Percentiles rank a stretch among this genome's conserved stretches.
Conservation (phyloP, 345 rosid genomes). For the Ricinus communis region DNA sequence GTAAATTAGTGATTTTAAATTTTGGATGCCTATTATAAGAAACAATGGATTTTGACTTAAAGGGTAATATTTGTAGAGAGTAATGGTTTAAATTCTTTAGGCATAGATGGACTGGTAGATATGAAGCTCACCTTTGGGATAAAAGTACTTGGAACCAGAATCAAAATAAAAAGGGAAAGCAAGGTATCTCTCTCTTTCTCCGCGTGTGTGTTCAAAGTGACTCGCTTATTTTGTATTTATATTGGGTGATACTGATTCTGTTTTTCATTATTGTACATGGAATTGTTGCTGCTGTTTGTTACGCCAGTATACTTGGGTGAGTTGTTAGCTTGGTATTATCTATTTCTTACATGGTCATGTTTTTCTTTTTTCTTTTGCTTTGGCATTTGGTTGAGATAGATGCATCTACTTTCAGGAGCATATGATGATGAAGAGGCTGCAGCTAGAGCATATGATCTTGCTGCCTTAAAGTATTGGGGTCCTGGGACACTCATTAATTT, state of each 20-base stretch:
- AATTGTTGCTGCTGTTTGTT: conserved; percentile 30
- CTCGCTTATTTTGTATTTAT: not conserved
- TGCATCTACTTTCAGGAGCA: conserved; percentile 61
- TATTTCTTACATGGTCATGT: conserved; percentile 10
- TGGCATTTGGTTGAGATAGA: conserved; percentile 8
- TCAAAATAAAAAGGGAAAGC: conserved; percentile 98
- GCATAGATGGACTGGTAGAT: conserved; percentile 99
- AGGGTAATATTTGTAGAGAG: not conserved
- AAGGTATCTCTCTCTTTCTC: conserved; percentile 50
- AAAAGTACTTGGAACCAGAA: conserved; percentile 98
- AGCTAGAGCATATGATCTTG: conserved; percentile 97
- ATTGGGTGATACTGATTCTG: conserved; percentile 37
- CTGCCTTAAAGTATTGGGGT: conserved; percentile 98
- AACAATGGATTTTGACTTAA: not conserved
- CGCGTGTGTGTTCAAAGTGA: not conserved
- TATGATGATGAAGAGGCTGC: conserved; percentile 99
- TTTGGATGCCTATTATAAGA: not conserved
- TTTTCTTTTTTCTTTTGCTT: not conserved
- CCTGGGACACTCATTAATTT: conserved; percentile 97
- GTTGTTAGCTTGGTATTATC: conserved; percentile 17
- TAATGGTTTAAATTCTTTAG: conserved; percentile 27
- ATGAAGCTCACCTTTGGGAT: conserved; percentile 99
- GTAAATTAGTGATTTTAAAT: not conserved
- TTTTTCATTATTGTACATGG: conserved; percentile 29
- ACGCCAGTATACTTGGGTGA: conserved; percentile 90